Base-by-base conservation (phyloP, 352 stramenopile species). In the Globisporangium paroecandrum region DNA sequence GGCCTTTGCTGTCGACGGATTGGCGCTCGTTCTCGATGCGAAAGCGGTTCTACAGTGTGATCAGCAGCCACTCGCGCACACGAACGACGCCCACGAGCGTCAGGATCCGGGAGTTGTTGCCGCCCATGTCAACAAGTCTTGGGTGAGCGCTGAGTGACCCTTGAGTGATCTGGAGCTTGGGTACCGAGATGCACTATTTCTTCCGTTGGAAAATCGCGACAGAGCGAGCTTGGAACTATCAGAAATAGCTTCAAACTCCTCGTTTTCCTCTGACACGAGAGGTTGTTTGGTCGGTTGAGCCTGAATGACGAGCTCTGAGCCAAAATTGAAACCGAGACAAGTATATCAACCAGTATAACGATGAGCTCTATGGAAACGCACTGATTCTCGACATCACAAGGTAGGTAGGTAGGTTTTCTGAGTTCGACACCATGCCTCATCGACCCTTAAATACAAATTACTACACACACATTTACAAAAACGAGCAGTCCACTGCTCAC, bases 51-150 rank as follows among this genome's bases (percentile, higher is more conserved):
- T 68, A 29, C 3, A 83, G 67, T 1, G 63, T 58, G 4, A 83
- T 62, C n/a, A 83, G 38, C 38, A 83, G 77, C 43, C 69, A 66
- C n/a, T 79, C 74, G 49, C 77, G 72, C 3, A 72, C 70, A 0
- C 63, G 67, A 46, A 61, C 71, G 7, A 72, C 66, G 64, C 76
- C 74, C 0, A 64, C 29, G 25, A 79, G 68, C 12, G 75, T 73
- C 54, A 79, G 68, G 54, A 59, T 67, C 29, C 69, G 71, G 56
- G 77, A 82, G 58, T 53, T 63, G 9, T 56, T 61, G 27, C 73
- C 69, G 1, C 75, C 75, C 75, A 82, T 84, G 38, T 12, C 20
- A 29, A 57, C 27, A n/a, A 41, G 43, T 47, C 41, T 15, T n/a
- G 4, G n/a, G 41, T n/a, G 13, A 47, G 36, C 36, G 10, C 13